These are phyloP conservation scores for Daldinia sp. DNA, from an alignment of 2,329 filamentous ascomycete species.

Conservation along the genomic window DNA sequence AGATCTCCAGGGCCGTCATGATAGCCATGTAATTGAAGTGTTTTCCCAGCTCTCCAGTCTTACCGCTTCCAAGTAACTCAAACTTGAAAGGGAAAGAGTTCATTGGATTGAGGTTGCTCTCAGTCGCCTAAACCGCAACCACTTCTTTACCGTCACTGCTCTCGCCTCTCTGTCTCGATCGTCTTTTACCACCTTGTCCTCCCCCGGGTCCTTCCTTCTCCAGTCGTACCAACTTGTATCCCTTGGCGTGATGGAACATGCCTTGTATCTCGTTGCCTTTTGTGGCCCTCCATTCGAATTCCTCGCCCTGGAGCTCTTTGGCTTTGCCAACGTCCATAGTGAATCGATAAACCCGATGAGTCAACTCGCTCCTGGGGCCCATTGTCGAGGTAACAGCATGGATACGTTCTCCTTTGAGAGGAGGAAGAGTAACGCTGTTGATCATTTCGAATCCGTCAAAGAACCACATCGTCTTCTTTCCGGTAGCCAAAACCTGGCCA, in stretches of 20 bases:
- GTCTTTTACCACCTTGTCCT: neutral
- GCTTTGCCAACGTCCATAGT: neutral
- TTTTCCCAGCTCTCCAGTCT: neutral
- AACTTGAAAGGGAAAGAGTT: neutral
- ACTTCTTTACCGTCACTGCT: neutral
- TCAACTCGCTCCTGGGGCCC: neutral
- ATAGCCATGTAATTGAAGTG: neutral
- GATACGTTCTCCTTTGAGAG: neutral
- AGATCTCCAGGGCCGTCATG: neutral
- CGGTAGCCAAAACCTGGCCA: neutral
- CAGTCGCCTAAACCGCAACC: neutral
- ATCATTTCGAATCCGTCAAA: neutral
- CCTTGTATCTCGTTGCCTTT: neutral
- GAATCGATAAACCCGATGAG: neutral
- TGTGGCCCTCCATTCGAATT: neutral
- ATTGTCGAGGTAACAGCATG: neutral
- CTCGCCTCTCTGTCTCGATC: neutral
- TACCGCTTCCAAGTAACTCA: neutral
- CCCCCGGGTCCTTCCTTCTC: neutral
- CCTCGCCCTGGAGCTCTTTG: neutral
- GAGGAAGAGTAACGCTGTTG: neutral
- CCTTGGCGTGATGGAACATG: neutral
- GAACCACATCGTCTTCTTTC: neutral
- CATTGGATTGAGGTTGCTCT: neutral
- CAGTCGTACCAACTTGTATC: neutral